phyloP scores from a whole-genome alignment of 2,329 filamentous ascomycete genomes.

The Colletotrichum graminicola region DNA sequence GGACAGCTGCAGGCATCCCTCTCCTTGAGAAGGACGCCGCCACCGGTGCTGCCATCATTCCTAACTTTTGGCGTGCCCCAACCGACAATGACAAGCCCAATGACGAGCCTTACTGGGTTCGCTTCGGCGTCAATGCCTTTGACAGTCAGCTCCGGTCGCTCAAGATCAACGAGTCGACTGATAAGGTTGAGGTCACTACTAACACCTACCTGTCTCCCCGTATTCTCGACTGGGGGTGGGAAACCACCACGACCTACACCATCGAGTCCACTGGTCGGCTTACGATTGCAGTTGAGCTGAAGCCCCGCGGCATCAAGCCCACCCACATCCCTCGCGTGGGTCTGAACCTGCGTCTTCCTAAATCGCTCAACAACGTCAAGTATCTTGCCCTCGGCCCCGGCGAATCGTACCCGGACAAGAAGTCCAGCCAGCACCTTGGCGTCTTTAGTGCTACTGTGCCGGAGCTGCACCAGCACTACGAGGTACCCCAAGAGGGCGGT shows the following conservation, averaged over 20 bases:
- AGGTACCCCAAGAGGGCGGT: slow-evolving; percentile 76
- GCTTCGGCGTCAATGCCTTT: slow-evolving; percentile 61
- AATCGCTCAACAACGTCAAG: slow-evolving; percentile 59
- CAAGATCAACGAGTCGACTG: slow-evolving; percentile 45
- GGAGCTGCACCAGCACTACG: slow-evolving; percentile 69
- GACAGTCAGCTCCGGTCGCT: slow-evolving; percentile 61
- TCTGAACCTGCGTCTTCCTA: slow-evolving; percentile 65
- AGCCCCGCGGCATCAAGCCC: slow-evolving; percentile 63
- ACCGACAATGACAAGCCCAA: slow-evolving; percentile 73
- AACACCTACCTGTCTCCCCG: slow-evolving; percentile 68
- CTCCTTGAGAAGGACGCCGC: slow-evolving; percentile 54
- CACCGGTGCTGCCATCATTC: slow-evolving; percentile 54
- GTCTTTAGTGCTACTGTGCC: slow-evolving; percentile 59
- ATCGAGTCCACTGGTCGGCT: slow-evolving; percentile 61
- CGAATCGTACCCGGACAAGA: slow-evolving; percentile 75
- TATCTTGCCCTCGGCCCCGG: slow-evolving; percentile 75
- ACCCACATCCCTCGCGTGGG: slow-evolving; percentile 72
- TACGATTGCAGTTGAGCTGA: slow-evolving; percentile 57
- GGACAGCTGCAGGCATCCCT: slow-evolving; percentile 52
- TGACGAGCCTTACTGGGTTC: slow-evolving; percentile 69
- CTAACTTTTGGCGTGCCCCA: slow-evolving; percentile 72
- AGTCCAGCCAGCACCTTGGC: slow-evolving; percentile 65
- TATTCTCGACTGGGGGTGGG: slow-evolving; percentile 70
- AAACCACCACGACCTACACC: slow-evolving; percentile 63
- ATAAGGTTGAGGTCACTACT: slow-evolving; percentile 55